These are phyloP conservation scores for Eutypella sp. DNA, from an alignment of 2,329 filamentous ascomycete species.

Conservation along the genomic window DNA sequence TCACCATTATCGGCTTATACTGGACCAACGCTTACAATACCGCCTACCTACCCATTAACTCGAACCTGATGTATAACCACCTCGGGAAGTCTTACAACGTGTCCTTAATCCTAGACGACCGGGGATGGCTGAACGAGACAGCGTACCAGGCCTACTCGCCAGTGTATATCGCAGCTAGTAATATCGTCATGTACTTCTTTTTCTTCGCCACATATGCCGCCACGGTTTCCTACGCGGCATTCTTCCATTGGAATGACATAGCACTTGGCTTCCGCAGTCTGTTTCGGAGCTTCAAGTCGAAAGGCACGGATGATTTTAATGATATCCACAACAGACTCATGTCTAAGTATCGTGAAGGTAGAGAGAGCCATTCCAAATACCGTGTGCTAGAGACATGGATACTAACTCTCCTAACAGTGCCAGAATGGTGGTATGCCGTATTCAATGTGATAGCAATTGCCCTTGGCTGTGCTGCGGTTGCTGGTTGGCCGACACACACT, in stretches of 20 bases:
- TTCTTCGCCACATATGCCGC: slow-evolving; percentile 35
- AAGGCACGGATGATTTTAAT: background rate
- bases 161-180: slow-evolving; percentile 46
- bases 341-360: slow-evolving; percentile 22
- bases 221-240: background rate
- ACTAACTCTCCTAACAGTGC: too few species aligned
- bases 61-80: slow-evolving; percentile 46
- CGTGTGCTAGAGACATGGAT: too few species aligned
- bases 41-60: slow-evolving; percentile 45
- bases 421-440: slow-evolving; percentile 50
- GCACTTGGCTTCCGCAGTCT: background rate
- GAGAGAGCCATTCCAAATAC: too few species aligned
- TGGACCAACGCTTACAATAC: slow-evolving; percentile 55
- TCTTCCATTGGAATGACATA: background rate
- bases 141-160: slow-evolving; percentile 48
- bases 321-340: background rate
- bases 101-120: slow-evolving; percentile 18
- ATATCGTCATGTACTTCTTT: slow-evolving; percentile 47
- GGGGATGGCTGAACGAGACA: slow-evolving; percentile 38
- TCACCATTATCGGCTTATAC: slow-evolving; percentile 29
- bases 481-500: slow-evolving; percentile 46
- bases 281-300: background rate
- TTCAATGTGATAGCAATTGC: slow-evolving; percentile 39
- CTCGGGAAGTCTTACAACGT: slow-evolving; percentile 44
- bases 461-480: slow-evolving; percentile 42